Evolutionary conservation across 805 yeast genomes (phyloP).

Genomic region (Jamesozyma hellenica): DNA sequence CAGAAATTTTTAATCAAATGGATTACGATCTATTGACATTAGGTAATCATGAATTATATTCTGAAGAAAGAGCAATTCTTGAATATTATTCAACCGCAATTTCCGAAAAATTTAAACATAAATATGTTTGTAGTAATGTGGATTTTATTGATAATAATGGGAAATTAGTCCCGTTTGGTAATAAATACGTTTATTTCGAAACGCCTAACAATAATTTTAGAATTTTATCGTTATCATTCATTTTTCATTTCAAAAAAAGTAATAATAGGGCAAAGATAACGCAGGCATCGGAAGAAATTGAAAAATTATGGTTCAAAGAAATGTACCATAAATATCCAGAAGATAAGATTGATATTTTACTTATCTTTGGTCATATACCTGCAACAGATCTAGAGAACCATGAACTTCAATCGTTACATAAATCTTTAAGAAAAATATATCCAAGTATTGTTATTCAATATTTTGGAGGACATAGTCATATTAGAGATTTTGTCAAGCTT

Average conservation of each 20-base stretch:
- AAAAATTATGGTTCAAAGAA: slow-evolving; percentile 56
- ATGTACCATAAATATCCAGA: slow-evolving; percentile 29
- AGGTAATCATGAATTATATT: slow-evolving; percentile 87
- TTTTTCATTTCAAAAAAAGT: slow-evolving; percentile 58
- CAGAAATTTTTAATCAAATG: slow-evolving; percentile 49
- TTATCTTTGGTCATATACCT: slow-evolving; percentile 76
- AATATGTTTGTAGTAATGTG: slow-evolving; percentile 65
- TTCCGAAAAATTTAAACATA: slow-evolving; percentile 42
- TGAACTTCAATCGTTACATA: slow-evolving; percentile 32
- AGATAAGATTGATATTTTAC: slow-evolving; percentile 48
- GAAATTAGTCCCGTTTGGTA: slow-evolving; percentile 54
- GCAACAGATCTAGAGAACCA: slow-evolving; percentile 32
- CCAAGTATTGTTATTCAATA: slow-evolving; percentile 66
- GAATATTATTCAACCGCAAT: slow-evolving; percentile 56
- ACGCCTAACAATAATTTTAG: slow-evolving; percentile 45
- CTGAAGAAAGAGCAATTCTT: slow-evolving; percentile 47
- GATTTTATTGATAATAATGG: slow-evolving; percentile 40
- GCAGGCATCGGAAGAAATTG: slow-evolving; percentile 40
- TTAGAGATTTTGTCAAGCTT: slow-evolving; percentile 66
- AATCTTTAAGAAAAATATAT: slow-evolving; percentile 42
- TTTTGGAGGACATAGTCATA: slow-evolving; percentile 91
- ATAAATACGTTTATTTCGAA: slow-evolving; percentile 50
- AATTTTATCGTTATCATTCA: slow-evolving; percentile 63
- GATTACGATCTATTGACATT: slow-evolving; percentile 72
- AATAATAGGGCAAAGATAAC: slow-evolving; percentile 56